Base-by-base conservation (phyloP, 2,329 filamentous ascomycete species). In the Byssothecium circinans region DNA sequence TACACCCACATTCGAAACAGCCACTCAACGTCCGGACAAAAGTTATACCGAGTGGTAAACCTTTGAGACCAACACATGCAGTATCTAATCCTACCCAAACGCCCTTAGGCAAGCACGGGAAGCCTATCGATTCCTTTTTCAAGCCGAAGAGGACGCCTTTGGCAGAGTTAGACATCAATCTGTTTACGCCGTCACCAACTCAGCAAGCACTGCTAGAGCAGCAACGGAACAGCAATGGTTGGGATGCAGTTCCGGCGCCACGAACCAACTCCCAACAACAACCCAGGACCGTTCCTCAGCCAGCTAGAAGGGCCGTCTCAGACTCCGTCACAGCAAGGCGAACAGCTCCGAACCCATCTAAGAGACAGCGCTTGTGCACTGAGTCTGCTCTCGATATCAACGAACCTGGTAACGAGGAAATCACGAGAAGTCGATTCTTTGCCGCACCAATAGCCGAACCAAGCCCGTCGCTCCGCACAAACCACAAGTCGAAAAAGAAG, bases 1-100 rank as follows among this genome's bases (percentile, higher is more conserved):
- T 96, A 37, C 87, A 97, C 67, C 94, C 94, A 2, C 94, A 92
- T 57, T 95, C 91, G 1, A 97, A 96, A 70, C 69, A 85, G 50
- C 80, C 78, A 2, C 78, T 85, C 39, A 54, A 65, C 7, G 25
- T 65, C n/a, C 43, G 38, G 14, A 55, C 61, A 43, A 72, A 69
- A 50, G 53, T 68, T 32, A 63, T 65, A 37, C 57, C 70, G 37
- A 63, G 64, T 22, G 52, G 49, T 18, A 65, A 61, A 36, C 59
- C 69, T 61, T 57, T 74, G 64, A 57, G 74, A 37, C 75, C 74
- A 2, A 67, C 74, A n/a, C 53, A 53, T 40, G 46, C 14, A 12
- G 45, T 45, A 7, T 60, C 62, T 2, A 34, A 58, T 0, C 35
- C 52, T 8, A 45, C 53, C 3, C 64, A 69, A 33, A 77, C 75